Conservation (phyloP, 1,284 basidiomycete genomes). For the Fistulinella staudtii region DNA sequence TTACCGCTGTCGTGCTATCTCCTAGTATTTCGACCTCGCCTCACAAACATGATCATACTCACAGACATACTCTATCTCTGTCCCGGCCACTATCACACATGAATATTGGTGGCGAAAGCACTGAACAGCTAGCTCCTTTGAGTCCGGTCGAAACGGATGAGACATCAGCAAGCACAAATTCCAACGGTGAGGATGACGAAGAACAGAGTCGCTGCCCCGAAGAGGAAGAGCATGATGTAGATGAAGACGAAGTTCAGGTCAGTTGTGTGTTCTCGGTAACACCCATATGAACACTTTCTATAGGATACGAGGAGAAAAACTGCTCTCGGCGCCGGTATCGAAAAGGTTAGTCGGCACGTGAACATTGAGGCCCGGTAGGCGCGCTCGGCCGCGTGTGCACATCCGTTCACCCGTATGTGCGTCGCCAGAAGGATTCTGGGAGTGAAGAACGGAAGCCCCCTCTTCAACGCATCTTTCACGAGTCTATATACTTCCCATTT, state of each 20-base stretch:
- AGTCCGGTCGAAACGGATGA: slow-evolving; percentile 18
- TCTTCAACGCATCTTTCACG: slow-evolving; percentile 8
- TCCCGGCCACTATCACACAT: background rate
- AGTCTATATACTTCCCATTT: background rate
- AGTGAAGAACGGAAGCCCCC: slow-evolving; percentile 9
- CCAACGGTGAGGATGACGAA: slow-evolving; percentile 12
- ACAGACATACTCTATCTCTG: too few relatives aligned
- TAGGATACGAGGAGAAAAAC: slow-evolving; percentile 36
- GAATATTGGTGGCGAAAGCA: background rate
- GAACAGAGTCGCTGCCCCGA: slow-evolving; percentile 17
- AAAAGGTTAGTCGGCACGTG: slow-evolving; percentile 64
- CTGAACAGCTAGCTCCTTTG: background rate
- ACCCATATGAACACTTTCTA: slow-evolving; percentile 15
- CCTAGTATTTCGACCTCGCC: slow-evolving; percentile 13
- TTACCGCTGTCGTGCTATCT: slow-evolving; percentile 23
- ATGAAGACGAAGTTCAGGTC: slow-evolving; percentile 39
- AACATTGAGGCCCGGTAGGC: slow-evolving; percentile 19
- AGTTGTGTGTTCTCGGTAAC: slow-evolving; percentile 9
- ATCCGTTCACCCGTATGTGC: too few relatives aligned
- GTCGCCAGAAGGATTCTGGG: slow-evolving; percentile 1
- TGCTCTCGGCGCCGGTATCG: slow-evolving; percentile 59
- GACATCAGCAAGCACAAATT: slow-evolving; percentile 5
- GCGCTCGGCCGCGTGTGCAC: too few relatives aligned
- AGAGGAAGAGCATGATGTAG: slow-evolving; percentile 25
- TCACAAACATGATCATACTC: slow-evolving; percentile 11